Percentiles rank a stretch among this genome's conserved stretches.
These are phyloP conservation scores for Penicillium canariense DNA, from an alignment of 495 filamentous ascomycete genomes.

Conservation along the genomic window DNA sequence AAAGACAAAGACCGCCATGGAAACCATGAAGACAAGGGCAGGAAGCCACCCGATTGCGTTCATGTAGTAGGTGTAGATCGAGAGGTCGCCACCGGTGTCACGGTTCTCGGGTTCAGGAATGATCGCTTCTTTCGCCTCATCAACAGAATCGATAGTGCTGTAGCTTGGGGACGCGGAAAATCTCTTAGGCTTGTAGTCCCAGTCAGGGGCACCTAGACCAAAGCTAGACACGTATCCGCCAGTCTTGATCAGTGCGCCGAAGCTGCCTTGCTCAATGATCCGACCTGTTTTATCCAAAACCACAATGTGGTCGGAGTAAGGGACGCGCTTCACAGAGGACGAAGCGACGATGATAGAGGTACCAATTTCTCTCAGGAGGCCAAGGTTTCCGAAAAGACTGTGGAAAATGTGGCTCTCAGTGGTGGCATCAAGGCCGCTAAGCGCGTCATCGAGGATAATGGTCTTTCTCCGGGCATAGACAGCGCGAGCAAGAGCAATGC, in stretches of 20 bases:
- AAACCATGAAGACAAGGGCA: constrained; percentile 45
- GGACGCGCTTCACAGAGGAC: constrained; percentile 48
- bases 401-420: constrained; percentile 62
- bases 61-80: constrained; percentile 61
- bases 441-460: constrained; percentile 57
- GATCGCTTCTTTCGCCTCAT: constrained; percentile 22
- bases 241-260: constrained; percentile 40
- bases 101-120: constrained; percentile 29
- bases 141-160: constrained; percentile 16
- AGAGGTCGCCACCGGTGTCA: constrained; percentile 49
- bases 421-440: constrained; percentile 58
- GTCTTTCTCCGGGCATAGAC: constrained; percentile 56
- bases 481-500: constrained; percentile 58
- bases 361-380: constrained; percentile 48
- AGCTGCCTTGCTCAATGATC: constrained; percentile 52
- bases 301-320: constrained; percentile 52
- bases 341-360: constrained; percentile 54
- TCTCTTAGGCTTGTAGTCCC: constrained; percentile 29
- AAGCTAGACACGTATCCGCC: constrained; percentile 53
- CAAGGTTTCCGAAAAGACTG: constrained; percentile 52
- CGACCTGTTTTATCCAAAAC: constrained; percentile 45
- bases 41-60: constrained; percentile 46
- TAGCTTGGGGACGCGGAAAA: constrained; percentile 22
- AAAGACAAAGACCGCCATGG: constrained; percentile 43
- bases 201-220: constrained; percentile 31